A percentile compares a stretch with the other conserved stretches of the same genome.
Evolutionary conservation across 495 filamentous ascomycete genomes (phyloP).

Genomic region (Penicillium argentinense): DNA sequence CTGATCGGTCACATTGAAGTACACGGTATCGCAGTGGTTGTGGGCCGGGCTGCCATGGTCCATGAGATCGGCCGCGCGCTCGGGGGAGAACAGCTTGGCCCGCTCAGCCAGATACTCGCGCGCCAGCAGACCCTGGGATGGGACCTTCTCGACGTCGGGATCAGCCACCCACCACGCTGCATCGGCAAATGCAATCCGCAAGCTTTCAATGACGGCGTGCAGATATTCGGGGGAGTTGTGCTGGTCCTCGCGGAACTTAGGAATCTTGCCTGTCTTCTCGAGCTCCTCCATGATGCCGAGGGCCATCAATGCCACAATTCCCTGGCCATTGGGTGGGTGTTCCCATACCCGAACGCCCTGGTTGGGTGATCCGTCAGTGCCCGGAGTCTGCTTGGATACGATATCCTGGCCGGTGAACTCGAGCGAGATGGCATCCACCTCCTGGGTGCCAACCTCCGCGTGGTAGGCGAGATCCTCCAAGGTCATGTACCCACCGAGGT

Average conservation of each 20-base stretch:
- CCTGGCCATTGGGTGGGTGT: conserved; percentile 97
- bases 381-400: conserved; percentile 42
- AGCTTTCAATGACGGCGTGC: conserved; percentile 83
- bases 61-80: conserved; percentile 53
- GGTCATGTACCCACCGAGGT: conserved; percentile 74
- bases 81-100: conserved; percentile 67
- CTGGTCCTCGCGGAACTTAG: conserved; percentile 62
- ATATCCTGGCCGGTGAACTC: conserved; percentile 72
- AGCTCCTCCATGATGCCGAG: conserved; percentile 87
- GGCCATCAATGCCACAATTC: conserved; percentile 91
- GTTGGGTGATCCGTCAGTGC: conserved; percentile 45
- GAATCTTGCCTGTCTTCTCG: conserved; percentile 69
- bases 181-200: conserved; percentile 93
- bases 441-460: conserved; percentile 70
- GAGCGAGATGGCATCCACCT: conserved; percentile 77
- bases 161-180: conserved; percentile 88
- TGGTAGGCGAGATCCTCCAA: conserved; percentile 80
- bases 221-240: conserved; percentile 81
- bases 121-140: conserved; percentile 60
- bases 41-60: conserved; percentile 68
- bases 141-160: conserved; percentile 66
- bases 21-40: conserved; percentile 83
- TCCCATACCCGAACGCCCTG: conserved; percentile 87
- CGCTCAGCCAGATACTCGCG: conserved; percentile 64
- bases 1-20: conserved; percentile 80